Evolutionary conservation across 164 flowering plant species (phyloP), one percentile per base, ranked within the genome.

Genomic region (Piper longum): DNA sequence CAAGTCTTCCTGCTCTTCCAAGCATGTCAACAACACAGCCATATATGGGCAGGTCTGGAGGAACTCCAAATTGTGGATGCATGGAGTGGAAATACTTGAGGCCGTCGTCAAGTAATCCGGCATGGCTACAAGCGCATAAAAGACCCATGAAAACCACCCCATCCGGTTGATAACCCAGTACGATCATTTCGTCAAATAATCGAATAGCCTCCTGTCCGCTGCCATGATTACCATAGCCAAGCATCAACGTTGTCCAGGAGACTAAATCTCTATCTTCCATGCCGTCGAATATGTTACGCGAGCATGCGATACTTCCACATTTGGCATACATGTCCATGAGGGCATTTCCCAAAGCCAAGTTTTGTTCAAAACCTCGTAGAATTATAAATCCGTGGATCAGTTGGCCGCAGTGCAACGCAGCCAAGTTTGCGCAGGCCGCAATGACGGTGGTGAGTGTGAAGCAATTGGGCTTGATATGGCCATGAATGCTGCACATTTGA

Each of bases 241-340:
- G 76, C 83, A 86, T 79, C 96, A 89, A 87, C 2, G 96, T 78
- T 61, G 98, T 92, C 98, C 98, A 92, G 55, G 95, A 78, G 13
- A 83, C 76, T 65, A 92, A 68, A 74, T 83, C 74, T 69, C 75
- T 82, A 7, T 1, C 36, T 57, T 73, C 43, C 81, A 87, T 78
- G 54, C 75, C 76, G 56, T 59, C 65, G 63, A 89, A 92, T 17
- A 83, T 66, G 64, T 69, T 78, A 7, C 68, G 26, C 0, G 98
- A 77, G 67, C 77, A 84, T 5, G 19, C 19, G 61, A 87, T 71
- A 70, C 64, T 82, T 61, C 96, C 98, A 65, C 93, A 83, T 73
- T 89, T 89, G 4, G 96, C 91, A 71, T 92, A 89, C 96, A 92
- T 89, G 66, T 92, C 91, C 56, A 86, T 73, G 16, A 92, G 78